Conservation (phyloP, 2,329 filamentous ascomycete genomes). For the Ambrosiella beaveri region DNA sequence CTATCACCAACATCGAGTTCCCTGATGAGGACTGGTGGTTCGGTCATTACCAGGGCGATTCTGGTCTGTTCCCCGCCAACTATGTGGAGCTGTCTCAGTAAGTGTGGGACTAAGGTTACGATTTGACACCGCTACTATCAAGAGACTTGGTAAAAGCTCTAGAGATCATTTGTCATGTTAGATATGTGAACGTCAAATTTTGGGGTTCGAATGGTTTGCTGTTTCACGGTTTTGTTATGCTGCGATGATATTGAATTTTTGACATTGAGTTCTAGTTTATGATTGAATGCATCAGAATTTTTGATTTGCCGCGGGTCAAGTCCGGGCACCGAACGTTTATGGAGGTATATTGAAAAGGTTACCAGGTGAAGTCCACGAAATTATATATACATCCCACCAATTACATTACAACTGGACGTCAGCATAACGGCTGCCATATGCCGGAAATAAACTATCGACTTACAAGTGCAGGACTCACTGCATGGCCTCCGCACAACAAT, state of each 20-base stretch:
- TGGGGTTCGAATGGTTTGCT: background rate
- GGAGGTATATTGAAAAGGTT: background rate
- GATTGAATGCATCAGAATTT: background rate
- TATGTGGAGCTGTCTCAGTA: constrained; percentile 39
- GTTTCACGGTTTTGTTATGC: constrained; percentile 8
- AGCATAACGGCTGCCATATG: background rate
- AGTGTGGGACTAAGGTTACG: background rate
- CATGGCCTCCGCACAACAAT: constrained; percentile 2
- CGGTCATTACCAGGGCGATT: constrained; percentile 62
- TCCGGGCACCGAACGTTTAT: background rate
- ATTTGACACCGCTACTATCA: background rate
- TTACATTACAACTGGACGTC: background rate
- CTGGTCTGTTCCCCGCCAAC: constrained; percentile 69
- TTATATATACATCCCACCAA: background rate
- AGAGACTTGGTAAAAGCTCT: background rate
- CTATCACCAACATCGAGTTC: constrained; percentile 71
- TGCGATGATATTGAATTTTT: constrained; percentile 10
- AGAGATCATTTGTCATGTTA: background rate
- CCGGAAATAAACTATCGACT: background rate
- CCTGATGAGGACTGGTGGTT: constrained; percentile 99
- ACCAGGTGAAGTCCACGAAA: background rate
- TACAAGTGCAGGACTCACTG: background rate
- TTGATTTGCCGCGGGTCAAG: background rate
- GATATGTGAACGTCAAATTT: background rate
- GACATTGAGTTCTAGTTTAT: background rate